Evolutionary conservation across 768 basidiomycete genomes (phyloP), one percentile per base, ranked within the genome.

Genomic region (Pisolithus tinctorius): DNA sequence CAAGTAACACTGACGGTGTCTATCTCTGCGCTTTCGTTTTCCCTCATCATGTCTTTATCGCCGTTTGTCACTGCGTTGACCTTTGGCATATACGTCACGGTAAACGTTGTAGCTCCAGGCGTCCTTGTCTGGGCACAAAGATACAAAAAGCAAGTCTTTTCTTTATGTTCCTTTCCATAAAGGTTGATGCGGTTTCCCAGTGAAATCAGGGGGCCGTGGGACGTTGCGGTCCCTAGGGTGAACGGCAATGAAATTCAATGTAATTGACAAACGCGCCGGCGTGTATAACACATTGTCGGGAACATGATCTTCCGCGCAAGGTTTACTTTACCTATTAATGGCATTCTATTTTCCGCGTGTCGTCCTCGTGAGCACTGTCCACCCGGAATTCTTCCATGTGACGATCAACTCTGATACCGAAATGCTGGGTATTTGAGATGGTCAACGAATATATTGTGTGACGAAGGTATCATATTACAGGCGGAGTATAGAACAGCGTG

Each of bases 141-240:
- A 65, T 90, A 81, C 72, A 93, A 93, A 74, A 92, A 93, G 88
- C 83, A 61, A 37, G 84, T 75, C 36, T 36, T 56, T 38, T 53
- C 49, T 8, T 40, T 57, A 45, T 26, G 48, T 45, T 47, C 50
- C 23, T 39, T 55, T 50, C 56, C 53, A 38, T 51, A 48, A 31
- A 10, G 7, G 6, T 36, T 36, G 23, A 31, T 41, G 46, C 50
- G n/a, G 20, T 47, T 51, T 58, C 49, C n/a, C 62, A 93, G 90
- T 66, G 88, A 91, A 70, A 85, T 93, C 65, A 80, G 87, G 54
- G 91, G 91, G 8, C 86, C 89, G 55, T 93, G 91, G 91, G 91
- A 93, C 65, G 86, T 88, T 26, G 90, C 90, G 27, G 78, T 84
- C 57, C 90, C 90, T 34, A 81, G 80, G 68, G 70, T 84, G 43